Conservation (phyloP, 2,329 filamentous ascomycete genomes). For the Capronia epimyces region DNA sequence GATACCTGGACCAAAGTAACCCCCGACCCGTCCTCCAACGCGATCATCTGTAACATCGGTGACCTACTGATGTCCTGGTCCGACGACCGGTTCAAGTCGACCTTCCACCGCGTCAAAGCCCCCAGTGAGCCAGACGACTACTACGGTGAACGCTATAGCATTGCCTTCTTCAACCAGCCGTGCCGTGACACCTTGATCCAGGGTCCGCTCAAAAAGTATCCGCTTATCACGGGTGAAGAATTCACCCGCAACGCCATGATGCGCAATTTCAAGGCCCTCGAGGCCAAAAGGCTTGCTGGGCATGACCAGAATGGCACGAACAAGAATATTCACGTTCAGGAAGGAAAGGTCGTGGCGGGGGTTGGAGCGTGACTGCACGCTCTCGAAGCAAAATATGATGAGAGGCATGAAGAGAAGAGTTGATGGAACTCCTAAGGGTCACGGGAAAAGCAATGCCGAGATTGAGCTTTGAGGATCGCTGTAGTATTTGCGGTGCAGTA, state of each 20-base stretch:
- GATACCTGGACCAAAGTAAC: conserved; percentile 61
- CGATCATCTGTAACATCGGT: conserved; percentile 60
- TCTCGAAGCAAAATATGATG: not conserved
- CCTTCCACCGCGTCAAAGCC: conserved; percentile 60
- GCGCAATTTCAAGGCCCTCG: conserved; percentile 50
- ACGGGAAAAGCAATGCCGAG: too few species aligned
- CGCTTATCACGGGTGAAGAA: conserved; percentile 54
- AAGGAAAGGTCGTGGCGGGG: conserved; percentile 13
- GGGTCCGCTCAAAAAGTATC: conserved; percentile 58
- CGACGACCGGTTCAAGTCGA: conserved; percentile 63
- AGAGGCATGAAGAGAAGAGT: too few species aligned
- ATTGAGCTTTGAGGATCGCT: too few species aligned
- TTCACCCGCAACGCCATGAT: conserved; percentile 55
- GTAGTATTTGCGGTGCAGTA: too few species aligned
- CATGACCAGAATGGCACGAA: not conserved
- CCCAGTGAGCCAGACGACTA: conserved; percentile 51
- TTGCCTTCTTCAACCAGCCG: conserved; percentile 63
- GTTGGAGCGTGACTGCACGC: conserved; percentile 6
- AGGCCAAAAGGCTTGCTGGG: conserved; percentile 23
- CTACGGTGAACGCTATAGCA: conserved; percentile 58
- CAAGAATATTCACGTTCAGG: not conserved
- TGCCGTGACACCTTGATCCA: conserved; percentile 55
- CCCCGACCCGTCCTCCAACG: conserved; percentile 42
- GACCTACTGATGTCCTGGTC: conserved; percentile 52
- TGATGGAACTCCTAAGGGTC: too few species aligned